Base-by-base conservation (phyloP, 768 basidiomycete genomes). In the Psilocybe sp. region DNA sequence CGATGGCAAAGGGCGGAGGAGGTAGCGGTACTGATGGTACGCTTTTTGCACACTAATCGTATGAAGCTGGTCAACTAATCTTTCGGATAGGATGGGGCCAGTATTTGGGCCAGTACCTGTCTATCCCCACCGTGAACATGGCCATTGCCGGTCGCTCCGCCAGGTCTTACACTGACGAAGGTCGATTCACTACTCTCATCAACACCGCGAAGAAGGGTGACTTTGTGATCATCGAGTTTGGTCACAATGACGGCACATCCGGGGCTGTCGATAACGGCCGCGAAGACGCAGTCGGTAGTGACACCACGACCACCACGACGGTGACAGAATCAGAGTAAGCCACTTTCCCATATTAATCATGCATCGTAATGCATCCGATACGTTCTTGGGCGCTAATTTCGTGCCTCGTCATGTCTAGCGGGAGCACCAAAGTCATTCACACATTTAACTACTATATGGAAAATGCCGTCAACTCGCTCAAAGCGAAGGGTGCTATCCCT, bases 101-200 rank as follows among this genome's bases (percentile, higher is more conserved):
- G 52, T 72, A 71, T 50, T 58, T 77, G 11, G 66, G 56, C 4
- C 69, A 73, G 55, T 77, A 69, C 38, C 49, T 77, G 32, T 68
- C 66, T 3, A 63, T 78, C 43, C 67, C 73, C 1, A 72, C 78
- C 8, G 68, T 75, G 13, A 80, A 80, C 55, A 54, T 64, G 40
- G 78, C 78, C 0, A 69, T 78, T 37, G 74, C 68, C 7, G 78
- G 78, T 4, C 65, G 72, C 6, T 74, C 70, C 40, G 70, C 78
- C 1, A 67, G 78, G 34, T 75, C 73, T 38, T 80, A 69, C 52
- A 75, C 73, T 11, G 74, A 76, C 15, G 73, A 77, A 54, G 77
- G 77, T 33, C 65, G 72, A 7, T 78, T 79, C 58, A 67, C 66
- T 14, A 68, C 67, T 9, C 59, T 77, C 23, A 68, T 72, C 49